Evolutionary conservation across 768 basidiomycete genomes (phyloP).

Genomic region (Calvatia gigantea): DNA sequence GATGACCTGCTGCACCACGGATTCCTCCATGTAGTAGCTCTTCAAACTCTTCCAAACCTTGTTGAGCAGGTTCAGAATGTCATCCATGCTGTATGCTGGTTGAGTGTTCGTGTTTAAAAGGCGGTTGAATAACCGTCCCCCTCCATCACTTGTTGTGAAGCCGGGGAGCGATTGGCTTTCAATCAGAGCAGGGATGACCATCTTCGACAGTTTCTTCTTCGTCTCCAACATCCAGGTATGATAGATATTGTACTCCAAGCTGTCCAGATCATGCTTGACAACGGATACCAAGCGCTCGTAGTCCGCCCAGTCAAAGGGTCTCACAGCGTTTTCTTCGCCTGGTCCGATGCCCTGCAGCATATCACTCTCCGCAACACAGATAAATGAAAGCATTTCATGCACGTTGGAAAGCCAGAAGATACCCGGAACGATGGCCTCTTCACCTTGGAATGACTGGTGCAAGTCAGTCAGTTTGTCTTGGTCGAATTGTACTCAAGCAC

Average conservation of each 20-base stretch:
- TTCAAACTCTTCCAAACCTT: conserved; percentile 98
- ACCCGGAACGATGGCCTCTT: conserved; percentile 94
- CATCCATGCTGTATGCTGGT: conserved; percentile 98
- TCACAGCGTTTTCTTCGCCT: conserved; percentile 87
- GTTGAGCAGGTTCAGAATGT: conserved; percentile 93
- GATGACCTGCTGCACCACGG: conserved; percentile 91
- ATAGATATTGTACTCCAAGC: conserved; percentile 98
- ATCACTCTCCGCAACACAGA: conserved; percentile 97
- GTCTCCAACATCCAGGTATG: conserved; percentile 99
- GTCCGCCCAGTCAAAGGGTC: conserved; percentile 94
- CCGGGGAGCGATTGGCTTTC: conserved; percentile 98
- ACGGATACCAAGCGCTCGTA: conserved; percentile 97
- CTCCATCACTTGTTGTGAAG: conserved; percentile 93
- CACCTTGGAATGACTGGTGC: conserved; percentile 78
- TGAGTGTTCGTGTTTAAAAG: conserved; percentile 80
- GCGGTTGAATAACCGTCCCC: conserved; percentile 90
- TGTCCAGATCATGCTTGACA: conserved; percentile 98
- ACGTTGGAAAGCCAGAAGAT: conserved; percentile 99
- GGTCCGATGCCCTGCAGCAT: conserved; percentile 98
- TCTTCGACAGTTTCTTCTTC: conserved; percentile 93
- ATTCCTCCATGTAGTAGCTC: conserved; percentile 98
- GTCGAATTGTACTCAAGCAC: conserved; percentile 24
- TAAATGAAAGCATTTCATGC: conserved; percentile 98
- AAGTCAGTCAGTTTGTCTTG: neutral
- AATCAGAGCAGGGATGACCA: conserved; percentile 98